Evolutionary conservation across 2,329 filamentous ascomycete species (phyloP), one percentile per base, ranked within the genome.

Genomic region (Cordyceps pruinosa): DNA sequence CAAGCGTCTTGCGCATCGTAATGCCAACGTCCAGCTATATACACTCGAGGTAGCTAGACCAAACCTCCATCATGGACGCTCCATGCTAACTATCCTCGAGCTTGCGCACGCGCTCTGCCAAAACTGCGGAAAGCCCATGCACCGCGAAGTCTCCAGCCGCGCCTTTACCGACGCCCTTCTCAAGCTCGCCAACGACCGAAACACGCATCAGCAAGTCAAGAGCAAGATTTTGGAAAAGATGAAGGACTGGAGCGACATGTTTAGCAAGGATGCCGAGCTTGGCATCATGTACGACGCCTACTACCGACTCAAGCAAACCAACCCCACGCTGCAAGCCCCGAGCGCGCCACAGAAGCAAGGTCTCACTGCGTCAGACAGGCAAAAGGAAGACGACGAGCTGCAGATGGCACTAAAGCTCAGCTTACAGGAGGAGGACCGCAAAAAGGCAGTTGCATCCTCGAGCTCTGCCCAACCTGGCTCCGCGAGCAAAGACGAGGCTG

Each of bases 211-310:
- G 69, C 90, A 96, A 72, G 94, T 99, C 69, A 97, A 97, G 75
- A 85, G 90, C 62, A 97, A 97, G 81, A 96, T 99, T 63, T 75
- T 97, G 59, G 93, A 97, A 77, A 86, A 92, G 64, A 97, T 97
- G 90, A 87, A 89, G 70, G 90, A 93, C 62, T 99, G 94, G 94
- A 86, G 88, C 58, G 89, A 94, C 66, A 96, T 97, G 89, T 97
- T 97, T 70, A 83, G 84, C 66, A 86, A 82, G 60, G 90, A 97
- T 69, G 83, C 91, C 12, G 93, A 97, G 69, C 82, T 99, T 60
- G 94, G 94, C 19, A 96, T 99, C 69, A 99, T 99, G 94, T 88
- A 92, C 70, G 90, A 96, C 68, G 92, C 93, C 59, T 97, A 93
- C 72, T 86, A 86, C 75, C 90, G 88, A 70, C 78, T 97, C 61